Conservation (phyloP, 2,329 filamentous ascomycete species). For the Amauroascus niger region DNA sequence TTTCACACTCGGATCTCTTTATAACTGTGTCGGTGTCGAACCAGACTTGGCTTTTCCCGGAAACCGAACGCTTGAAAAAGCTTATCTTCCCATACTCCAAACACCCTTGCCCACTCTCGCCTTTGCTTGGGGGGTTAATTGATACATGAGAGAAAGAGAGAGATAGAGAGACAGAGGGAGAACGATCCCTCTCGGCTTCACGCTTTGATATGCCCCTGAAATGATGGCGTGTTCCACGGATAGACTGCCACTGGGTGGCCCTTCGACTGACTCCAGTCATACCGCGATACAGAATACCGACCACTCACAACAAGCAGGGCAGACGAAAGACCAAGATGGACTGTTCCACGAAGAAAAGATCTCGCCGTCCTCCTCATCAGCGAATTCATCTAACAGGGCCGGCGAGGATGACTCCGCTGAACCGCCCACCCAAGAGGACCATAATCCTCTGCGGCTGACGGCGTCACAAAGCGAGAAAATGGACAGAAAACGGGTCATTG, state of each 20-base stretch:
- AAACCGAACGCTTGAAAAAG: not conserved
- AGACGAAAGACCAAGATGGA: not conserved
- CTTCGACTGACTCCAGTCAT: not conserved
- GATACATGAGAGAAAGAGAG: too few species aligned
- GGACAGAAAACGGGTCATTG: constrained; percentile 13
- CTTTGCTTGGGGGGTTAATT: too few species aligned
- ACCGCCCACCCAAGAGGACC: not conserved
- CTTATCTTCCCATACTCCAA: not conserved
- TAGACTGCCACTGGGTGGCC: not conserved
- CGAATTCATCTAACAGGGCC: not conserved
- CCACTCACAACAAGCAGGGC: not conserved
- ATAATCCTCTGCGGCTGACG: not conserved
- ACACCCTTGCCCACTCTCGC: too few species aligned
- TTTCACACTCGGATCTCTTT: too few species aligned
- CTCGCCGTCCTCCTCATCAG: constrained; percentile 3
- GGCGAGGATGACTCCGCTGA: not conserved
- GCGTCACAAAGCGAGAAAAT: constrained; percentile 13
- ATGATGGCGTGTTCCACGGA: not conserved
- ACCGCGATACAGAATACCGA: not conserved
- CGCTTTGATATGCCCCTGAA: not conserved
- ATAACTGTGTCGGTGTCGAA: not conserved
- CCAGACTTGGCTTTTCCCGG: not conserved
- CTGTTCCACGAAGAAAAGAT: not conserved
- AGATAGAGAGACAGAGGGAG: not conserved
- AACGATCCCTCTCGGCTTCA: not conserved